Evolutionary conservation across 108 stramenopile genomes (phyloP), one percentile per base, ranked within the genome.

Genomic region (Nannochloropsis gaditana): DNA sequence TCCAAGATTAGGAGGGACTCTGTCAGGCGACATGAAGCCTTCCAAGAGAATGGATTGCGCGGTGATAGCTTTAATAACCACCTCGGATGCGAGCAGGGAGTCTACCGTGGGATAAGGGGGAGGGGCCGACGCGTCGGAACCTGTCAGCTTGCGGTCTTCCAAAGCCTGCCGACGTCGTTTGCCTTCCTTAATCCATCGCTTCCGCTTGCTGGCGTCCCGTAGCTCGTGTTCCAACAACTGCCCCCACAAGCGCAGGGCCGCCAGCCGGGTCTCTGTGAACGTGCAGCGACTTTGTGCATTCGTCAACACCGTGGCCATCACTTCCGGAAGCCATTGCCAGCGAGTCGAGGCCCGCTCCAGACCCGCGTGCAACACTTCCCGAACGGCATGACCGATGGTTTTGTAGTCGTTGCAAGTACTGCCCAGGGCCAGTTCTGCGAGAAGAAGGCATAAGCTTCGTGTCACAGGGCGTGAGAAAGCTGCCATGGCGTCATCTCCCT

Each of bases 1-100:
- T 31, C 31, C 31, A 31, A 31, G 31, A 31, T 31, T 31, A 31
- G 31, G 31, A 31, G 31, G 31, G 31, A 31, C 31, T 31, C 31
- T 31, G n/a, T 73, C 59, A 15, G 59, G n/a, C 59, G 59, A 73
- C 59, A 73, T 73, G n/a, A 73, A n/a, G 59, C 59, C 59, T 15
- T 73, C 59, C 59, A 73, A 3, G 19, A 73, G n/a, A n/a, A n/a
- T 2, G n/a, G 59, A 15, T 73, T 73, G 59, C 2, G 59, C 59
- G 4, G 59, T 73, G 2, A 73, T 15, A 2, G 59, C 59, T n/a
- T 73, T 73, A 2, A n/a, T 8, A 15, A 73, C 59, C n/a, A 73
- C 6, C 59, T 73, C 59, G 4, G 59, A 73, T 2, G 15, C n/a
- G 8, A 73, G 59, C 59, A 73, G 59, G 4, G 59, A 73, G 15